A percentile compares a stretch with the other conserved stretches of the same genome.
phyloP scores from a whole-genome alignment of 2,329 filamentous ascomycete genomes.

The Colletotrichum graminicola region DNA sequence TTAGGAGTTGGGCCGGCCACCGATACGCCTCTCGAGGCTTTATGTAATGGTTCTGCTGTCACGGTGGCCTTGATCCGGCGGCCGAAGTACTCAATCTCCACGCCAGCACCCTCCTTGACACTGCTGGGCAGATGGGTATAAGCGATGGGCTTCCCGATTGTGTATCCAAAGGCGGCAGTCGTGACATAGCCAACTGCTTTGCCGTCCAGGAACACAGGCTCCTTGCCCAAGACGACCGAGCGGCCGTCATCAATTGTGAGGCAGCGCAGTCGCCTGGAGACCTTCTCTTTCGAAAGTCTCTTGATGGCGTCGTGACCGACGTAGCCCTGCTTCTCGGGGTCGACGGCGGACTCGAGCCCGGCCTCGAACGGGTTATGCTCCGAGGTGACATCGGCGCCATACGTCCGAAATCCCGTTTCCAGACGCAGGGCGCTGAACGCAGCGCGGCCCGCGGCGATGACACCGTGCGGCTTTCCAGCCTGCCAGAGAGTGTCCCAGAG shows the following conservation, averaged over 20 bases:
- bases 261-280: slow-evolving; percentile 57
- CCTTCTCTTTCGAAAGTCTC: slow-evolving; percentile 51
- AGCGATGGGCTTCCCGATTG: slow-evolving; percentile 68
- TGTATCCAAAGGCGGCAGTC: slow-evolving; percentile 71
- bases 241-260: slow-evolving; percentile 67
- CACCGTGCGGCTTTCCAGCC: slow-evolving; percentile 65
- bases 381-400: slow-evolving; percentile 69
- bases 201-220: slow-evolving; percentile 67
- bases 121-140: slow-evolving; percentile 67
- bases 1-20: not conserved
- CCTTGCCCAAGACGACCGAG: slow-evolving; percentile 71
- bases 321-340: slow-evolving; percentile 60
- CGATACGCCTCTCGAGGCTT: not conserved
- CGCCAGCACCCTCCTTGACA: slow-evolving; percentile 60
- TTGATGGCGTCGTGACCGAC: slow-evolving; percentile 65
- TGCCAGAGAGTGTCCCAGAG: slow-evolving; percentile 71
- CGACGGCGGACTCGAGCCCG: slow-evolving; percentile 64
- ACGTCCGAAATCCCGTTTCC: slow-evolving; percentile 70
- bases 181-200: slow-evolving; percentile 68
- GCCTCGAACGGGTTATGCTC: slow-evolving; percentile 73
- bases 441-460: slow-evolving; percentile 69
- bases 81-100: slow-evolving; percentile 74
- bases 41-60: slow-evolving; percentile 61
- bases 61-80: slow-evolving; percentile 66
- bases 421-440: slow-evolving; percentile 70